Base-by-base conservation (phyloP, 768 basidiomycete species). In the Hygrophoropsis aurantiaca region DNA sequence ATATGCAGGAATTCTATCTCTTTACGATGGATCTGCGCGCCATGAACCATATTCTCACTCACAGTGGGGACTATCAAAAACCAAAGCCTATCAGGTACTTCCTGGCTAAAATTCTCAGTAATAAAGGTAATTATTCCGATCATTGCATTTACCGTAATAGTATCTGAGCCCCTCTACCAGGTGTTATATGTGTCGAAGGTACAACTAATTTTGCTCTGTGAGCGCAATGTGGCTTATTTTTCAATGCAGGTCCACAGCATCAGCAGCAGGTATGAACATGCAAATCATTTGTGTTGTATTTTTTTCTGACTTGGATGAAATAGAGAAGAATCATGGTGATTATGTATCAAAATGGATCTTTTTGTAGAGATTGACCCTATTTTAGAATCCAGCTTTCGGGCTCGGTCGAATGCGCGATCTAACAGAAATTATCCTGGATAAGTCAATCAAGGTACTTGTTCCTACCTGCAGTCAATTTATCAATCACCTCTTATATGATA, bases 351-450 rank as follows among this genome's bases (percentile, higher is more conserved):
- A 36, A 16, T 11, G 26, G 3, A 21, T 5, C 6, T 2, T 19
- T n/a, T 13, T 20, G 11, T 11, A 30, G 44, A 33, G 44, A 13
- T 40, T 10, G 34, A 44, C 11, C 2, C 8, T 9, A 11, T 13
- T 34, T 32, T 6, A 69, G 81, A 84, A 82, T 53, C 81, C 81
- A 9, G 80, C 81, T 0, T 85, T 85, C 57, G 79, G 81, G 1
- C 67, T 70, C 4, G 60, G 74, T 1, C 80, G 82, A 53, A 72
- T 83, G 30, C 67, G 80, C 3, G 75, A 78, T 44, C 55, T 82
- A 15, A 79, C 78, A 0, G 70, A 69, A 16, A 76, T 81, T 20
- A 81, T 83, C 47, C 53, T 79, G 5, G 73, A 78, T 8, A 83
- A 82, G 57, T 65, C 81, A 1, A 51, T 74, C 1, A 65, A 80